Evolutionary conservation across 2,329 filamentous ascomycete species (phyloP).

Genomic region (Exophiala lecanii-corni): DNA sequence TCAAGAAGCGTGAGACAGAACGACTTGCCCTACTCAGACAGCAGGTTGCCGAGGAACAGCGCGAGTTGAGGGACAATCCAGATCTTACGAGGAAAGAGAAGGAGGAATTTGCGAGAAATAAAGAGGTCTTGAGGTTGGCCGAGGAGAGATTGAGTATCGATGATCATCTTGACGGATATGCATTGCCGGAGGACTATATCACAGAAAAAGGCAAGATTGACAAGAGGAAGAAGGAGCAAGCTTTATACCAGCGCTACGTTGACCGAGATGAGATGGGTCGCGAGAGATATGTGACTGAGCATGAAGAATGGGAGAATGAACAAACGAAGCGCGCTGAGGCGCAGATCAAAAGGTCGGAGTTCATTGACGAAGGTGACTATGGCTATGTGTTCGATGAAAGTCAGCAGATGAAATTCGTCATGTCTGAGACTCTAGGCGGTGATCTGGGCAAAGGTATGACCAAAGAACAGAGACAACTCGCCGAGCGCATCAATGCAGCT

Average conservation of each 20-base stretch:
- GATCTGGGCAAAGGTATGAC: conserved; percentile 63
- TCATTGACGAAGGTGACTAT: conserved; percentile 76
- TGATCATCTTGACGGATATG: conserved; percentile 86
- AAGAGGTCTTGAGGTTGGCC: conserved; percentile 73
- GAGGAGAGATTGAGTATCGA: conserved; percentile 84
- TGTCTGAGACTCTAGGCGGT: conserved; percentile 68
- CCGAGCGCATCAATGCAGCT: conserved; percentile 78
- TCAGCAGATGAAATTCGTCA: conserved; percentile 79
- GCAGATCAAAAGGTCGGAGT: conserved; percentile 71
- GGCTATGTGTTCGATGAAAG: conserved; percentile 89
- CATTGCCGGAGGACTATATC: conserved; percentile 91
- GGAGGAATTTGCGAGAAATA: conserved; percentile 82
- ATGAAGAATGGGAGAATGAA: conserved; percentile 93
- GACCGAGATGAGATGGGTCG: conserved; percentile 82
- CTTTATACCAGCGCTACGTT: conserved; percentile 84
- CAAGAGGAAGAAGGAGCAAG: conserved; percentile 79
- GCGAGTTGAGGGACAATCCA: conserved; percentile 72
- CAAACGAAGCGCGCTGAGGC: conserved; percentile 83
- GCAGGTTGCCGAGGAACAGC: conserved; percentile 83
- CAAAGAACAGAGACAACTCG: conserved; percentile 72
- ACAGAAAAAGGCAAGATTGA: conserved; percentile 90
- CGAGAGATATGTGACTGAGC: conserved; percentile 85
- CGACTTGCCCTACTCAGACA: conserved; percentile 78
- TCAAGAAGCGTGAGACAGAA: conserved; percentile 87
- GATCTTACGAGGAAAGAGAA: conserved; percentile 73